Conservation (phyloP, 768 basidiomycete species). For the Xerocomus potaroensis region DNA sequence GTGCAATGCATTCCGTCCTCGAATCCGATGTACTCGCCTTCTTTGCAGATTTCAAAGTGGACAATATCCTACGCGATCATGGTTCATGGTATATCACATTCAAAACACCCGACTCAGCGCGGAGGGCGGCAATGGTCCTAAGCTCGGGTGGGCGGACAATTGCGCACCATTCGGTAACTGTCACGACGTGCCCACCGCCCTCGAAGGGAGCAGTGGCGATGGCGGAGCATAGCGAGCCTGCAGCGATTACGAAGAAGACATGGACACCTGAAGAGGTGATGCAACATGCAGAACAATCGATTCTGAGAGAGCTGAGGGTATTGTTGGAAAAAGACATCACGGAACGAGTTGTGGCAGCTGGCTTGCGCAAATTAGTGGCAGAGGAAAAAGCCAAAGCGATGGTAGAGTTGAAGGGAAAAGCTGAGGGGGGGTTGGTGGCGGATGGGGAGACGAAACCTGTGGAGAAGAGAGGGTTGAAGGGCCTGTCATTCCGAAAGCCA, state of each 20-base stretch:
- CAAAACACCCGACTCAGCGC: constrained; percentile 52
- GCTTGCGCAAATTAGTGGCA: constrained; percentile 47
- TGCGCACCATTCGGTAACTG: constrained; percentile 53
- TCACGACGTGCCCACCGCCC: constrained; percentile 42
- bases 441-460: constrained; percentile 45
- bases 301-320: constrained; percentile 52
- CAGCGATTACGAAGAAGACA: constrained; percentile 35
- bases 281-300: constrained; percentile 49
- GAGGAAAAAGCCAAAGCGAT: constrained; percentile 45
- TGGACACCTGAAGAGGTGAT: constrained; percentile 55
- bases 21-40: constrained; percentile 69
- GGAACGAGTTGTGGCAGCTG: constrained; percentile 54
- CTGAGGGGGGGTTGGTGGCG: constrained; percentile 23
- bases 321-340: constrained; percentile 62
- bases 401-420: constrained; percentile 23
- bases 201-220: constrained; percentile 32
- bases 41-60: constrained; percentile 66
- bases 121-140: constrained; percentile 65
- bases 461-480: constrained; percentile 42
- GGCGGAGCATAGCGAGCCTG: constrained; percentile 27
- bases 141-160: constrained; percentile 47
- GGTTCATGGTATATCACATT: constrained; percentile 84
- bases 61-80: constrained; percentile 68
- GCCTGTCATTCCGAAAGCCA: constrained; percentile 42
- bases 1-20: constrained; percentile 43